Evolutionary conservation across 1,284 basidiomycete species (phyloP), one percentile per base, ranked within the genome.

Genomic region (Rhodotorula sp.): DNA sequence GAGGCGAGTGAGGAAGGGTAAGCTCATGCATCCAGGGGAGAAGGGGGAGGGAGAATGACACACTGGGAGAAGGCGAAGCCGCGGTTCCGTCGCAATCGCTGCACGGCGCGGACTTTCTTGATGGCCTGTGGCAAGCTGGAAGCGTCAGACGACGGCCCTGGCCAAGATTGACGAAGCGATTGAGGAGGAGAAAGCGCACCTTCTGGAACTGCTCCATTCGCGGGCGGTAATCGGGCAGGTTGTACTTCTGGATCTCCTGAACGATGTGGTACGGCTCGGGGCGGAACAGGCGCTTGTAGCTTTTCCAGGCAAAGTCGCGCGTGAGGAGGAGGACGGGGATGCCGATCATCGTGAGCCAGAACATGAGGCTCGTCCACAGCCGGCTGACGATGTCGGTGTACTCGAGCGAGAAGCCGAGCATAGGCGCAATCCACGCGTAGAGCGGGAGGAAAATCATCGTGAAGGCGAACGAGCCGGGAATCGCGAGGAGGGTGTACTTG

Each of bases 231-330:
- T 99, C 97, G 21, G 75, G 74, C 19, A 69, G 58, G 58, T 77
- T 77, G 69, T 69, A 78, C 71, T 75, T 74, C 57, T 78, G 80
- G 64, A 87, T 85, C 82, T 99, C 97, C 81, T 99, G 96, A 0
- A 96, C 94, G 76, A 99, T 94, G 81, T 99, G 96, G 82, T 98
- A 98, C 27, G 94, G 89, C 60, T 89, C 86, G 1, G 97, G 97
- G 73, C 84, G 83, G 82, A 97, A 98, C 41, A 96, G 96, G 74
- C 96, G 86, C 74, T 89, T 88, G 81, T 96, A 97, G 81, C 92
- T 94, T 86, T 97, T 97, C 95, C 95, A 97, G 1, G 86, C 90
- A 76, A 94, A 91, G 81, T 99, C 97, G 57, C 97, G 87, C n/a
- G 88, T 83, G 50, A 99, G 87, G 77, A 94, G 96, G 67, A 96